Evolutionary conservation across 2,329 filamentous ascomycete genomes (phyloP).

Genomic region (Monosporascus cannonballus): DNA sequence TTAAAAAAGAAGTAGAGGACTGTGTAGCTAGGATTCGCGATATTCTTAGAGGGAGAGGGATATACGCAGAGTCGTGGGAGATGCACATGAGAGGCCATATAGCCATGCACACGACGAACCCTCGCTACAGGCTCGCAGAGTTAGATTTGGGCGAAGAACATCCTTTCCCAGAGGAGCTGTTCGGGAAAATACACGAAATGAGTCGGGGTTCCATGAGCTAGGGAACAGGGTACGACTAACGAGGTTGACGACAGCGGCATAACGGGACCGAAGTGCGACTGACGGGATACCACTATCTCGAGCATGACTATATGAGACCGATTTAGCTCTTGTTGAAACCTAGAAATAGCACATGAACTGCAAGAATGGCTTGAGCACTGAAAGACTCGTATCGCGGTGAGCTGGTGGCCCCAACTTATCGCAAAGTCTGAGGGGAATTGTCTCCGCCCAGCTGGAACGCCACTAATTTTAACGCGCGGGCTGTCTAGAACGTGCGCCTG

Average conservation of each 20-base stretch:
- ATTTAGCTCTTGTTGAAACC: too few species aligned
- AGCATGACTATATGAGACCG: too few species aligned
- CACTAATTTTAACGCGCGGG: too few species aligned
- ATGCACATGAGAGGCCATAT: constrained; percentile 12
- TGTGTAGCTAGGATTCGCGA: constrained; percentile 6
- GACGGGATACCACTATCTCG: too few species aligned
- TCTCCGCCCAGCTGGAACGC: too few species aligned
- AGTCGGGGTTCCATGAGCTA: background rate
- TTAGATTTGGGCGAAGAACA: constrained; percentile 13
- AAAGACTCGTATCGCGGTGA: too few species aligned
- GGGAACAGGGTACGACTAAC: background rate
- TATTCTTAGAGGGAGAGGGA: constrained; percentile 12
- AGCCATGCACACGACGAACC: constrained; percentile 16
- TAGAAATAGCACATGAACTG: too few species aligned
- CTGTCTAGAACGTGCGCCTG: too few species aligned
- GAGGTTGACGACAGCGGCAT: background rate
- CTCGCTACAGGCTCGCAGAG: constrained; percentile 12
- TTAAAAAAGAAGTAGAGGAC: constrained; percentile 7
- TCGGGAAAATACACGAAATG: background rate
- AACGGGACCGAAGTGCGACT: background rate
- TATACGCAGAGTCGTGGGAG: constrained; percentile 11
- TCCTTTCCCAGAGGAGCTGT: constrained; percentile 1
- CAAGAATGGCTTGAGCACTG: too few species aligned
- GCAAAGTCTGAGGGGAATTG: too few species aligned
- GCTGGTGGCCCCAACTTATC: too few species aligned